Evolutionary conservation across 2,329 filamentous ascomycete genomes (phyloP), one percentile per base, ranked within the genome.

Genomic region (Chaetomium globosum): DNA sequence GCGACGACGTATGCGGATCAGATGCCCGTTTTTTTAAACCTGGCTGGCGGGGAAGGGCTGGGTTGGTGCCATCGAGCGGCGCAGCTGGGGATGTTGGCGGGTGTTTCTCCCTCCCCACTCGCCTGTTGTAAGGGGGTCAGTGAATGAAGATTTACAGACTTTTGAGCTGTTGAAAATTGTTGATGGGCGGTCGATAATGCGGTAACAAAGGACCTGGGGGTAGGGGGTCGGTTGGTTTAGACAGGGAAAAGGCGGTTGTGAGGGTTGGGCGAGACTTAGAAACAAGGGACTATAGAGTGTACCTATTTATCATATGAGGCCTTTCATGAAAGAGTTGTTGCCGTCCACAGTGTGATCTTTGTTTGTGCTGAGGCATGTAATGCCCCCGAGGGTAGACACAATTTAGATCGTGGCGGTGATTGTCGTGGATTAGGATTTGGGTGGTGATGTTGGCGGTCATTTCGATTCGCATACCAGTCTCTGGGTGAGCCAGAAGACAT

Each of bases 301-400:
- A 30, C 10, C 61, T 39, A 31, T 31, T 10, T 64, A 65, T 70
- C 66, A 63, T 69, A 69, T 66, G 69, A 69, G 63, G 54, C 49
- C 52, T 53, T 59, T 65, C 54, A 49, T 55, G 43, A 56, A 67
- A 49, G 46, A 46, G 52, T 33, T 39, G 21, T 61, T 64, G 23
- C 55, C 31, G 33, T 28, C 19, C 31, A 5, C 31, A 26, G 9
- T 31, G 43, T 59, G 30, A 46, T 48, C 53, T 23, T 63, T 48
- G 21, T 16, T 43, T 23, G 30, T 51, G 63, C 55, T 49, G 63
- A 52, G 33, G 48, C 68, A 70, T 69, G 67, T 71, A 68, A 69
- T 59, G 67, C 56, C 68, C 70, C 69, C 69, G 59, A 67, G 56
- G 51, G 63, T 65, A 59, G 57, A 67, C 68, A 48, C 4, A 16